Evolutionary conservation across 2,329 filamentous ascomycete genomes (phyloP).

Genomic region (Penicillium sp.): DNA sequence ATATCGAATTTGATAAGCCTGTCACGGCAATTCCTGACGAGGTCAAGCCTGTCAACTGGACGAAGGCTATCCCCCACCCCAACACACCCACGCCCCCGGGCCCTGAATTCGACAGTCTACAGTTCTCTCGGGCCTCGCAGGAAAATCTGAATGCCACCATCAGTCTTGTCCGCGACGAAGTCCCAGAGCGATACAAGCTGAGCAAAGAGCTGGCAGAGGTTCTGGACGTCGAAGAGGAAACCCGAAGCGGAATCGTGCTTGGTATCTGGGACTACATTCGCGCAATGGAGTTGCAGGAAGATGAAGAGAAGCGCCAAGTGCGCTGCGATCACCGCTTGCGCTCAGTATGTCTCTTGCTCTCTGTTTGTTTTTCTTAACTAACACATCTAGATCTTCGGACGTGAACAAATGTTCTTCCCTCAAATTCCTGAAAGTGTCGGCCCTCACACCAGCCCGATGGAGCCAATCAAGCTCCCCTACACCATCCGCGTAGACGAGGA

Average conservation of each 20-base stretch:
- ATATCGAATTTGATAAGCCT: slow-evolving; percentile 53
- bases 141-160: slow-evolving; percentile 91
- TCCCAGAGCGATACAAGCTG: slow-evolving; percentile 79
- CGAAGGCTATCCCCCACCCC: slow-evolving; percentile 66
- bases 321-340: slow-evolving; percentile 82
- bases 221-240: slow-evolving; percentile 82
- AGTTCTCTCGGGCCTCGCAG: slow-evolving; percentile 88
- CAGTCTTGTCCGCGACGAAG: slow-evolving; percentile 81
- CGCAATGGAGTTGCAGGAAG: slow-evolving; percentile 81
- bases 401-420: slow-evolving; percentile 81
- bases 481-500: slow-evolving; percentile 90
- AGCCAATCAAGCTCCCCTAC: slow-evolving; percentile 82
- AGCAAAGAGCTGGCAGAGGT: slow-evolving; percentile 79
- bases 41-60: slow-evolving; percentile 71
- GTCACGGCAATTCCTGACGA: slow-evolving; percentile 45
- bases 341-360: slow-evolving; percentile 59
- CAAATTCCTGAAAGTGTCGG: slow-evolving; percentile 78
- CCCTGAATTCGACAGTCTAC: slow-evolving; percentile 84
- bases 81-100: slow-evolving; percentile 61
- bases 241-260: slow-evolving; percentile 83
- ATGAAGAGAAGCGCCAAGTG: slow-evolving; percentile 91
- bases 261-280: slow-evolving; percentile 95
- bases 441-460: slow-evolving; percentile 74
- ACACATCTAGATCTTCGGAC: slow-evolving; percentile 65
- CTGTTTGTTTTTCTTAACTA: background rate